Percentiles rank a stretch among this genome's conserved stretches.
Conservation (phyloP, 345 rosid species). For the Gossypium raimondii region DNA sequence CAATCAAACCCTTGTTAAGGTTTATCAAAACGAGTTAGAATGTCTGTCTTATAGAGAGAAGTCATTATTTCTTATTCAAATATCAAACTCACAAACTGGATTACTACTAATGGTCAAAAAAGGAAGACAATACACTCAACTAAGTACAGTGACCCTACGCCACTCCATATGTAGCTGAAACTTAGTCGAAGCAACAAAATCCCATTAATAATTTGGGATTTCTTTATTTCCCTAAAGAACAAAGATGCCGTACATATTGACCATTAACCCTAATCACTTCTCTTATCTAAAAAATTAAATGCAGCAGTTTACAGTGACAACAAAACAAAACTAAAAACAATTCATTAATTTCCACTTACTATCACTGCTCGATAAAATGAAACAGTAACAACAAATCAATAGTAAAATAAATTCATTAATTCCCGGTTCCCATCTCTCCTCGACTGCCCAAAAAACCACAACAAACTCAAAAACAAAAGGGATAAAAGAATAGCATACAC, state of each 20-base stretch:
- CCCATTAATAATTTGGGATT: neutral
- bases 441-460: neutral
- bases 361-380: neutral
- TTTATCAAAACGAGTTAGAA: neutral
- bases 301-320: neutral
- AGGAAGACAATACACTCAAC: neutral
- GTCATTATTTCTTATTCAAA: neutral
- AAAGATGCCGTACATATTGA: neutral
- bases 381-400: neutral
- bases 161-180: neutral
- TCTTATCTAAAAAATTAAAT: neutral
- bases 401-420: neutral
- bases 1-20: neutral
- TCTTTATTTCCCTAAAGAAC: neutral
- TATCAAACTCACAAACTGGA: neutral
- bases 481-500: constrained; percentile 35
- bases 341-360: neutral
- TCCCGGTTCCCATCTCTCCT: neutral
- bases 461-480: neutral
- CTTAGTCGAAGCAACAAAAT: neutral
- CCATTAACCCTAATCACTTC: neutral
- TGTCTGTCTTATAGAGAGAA: neutral
- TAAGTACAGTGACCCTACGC: neutral
- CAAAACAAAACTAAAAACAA: neutral
- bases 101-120: neutral